Evolutionary conservation across 345 rosid genomes (phyloP).

Genomic region (Pistacia atlantica): DNA sequence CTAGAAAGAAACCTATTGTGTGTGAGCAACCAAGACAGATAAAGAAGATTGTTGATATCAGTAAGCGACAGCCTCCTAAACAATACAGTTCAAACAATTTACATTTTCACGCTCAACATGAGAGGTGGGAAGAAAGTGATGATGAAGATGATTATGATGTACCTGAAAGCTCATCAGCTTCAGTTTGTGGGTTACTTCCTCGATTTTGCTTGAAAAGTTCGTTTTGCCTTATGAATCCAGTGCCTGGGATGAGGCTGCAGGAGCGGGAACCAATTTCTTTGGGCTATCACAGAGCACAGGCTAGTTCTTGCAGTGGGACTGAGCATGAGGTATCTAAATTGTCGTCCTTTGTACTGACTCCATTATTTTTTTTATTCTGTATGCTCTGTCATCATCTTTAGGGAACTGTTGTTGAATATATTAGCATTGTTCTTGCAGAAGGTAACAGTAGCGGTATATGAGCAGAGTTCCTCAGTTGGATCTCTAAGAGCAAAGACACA

Average conservation of each 20-base stretch:
- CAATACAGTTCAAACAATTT: conserved; percentile 32
- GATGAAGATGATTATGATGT: conserved; percentile 48
- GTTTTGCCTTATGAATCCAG: conserved; percentile 58
- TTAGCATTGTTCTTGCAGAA: conserved; percentile 29
- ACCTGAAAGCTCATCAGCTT: conserved; percentile 39
- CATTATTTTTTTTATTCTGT: not conserved
- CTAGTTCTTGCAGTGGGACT: conserved; percentile 29
- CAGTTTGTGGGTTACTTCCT: conserved; percentile 77
- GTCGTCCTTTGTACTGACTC: not conserved
- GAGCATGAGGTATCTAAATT: conserved; percentile 44
- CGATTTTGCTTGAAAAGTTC: conserved; percentile 66
- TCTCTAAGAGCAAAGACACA: conserved; percentile 15
- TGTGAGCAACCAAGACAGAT: conserved; percentile 37
- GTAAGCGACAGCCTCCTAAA: conserved; percentile 24
- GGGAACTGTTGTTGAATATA: not conserved
- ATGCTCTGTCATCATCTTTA: not conserved
- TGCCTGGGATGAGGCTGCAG: conserved; percentile 56
- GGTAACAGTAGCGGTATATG: conserved; percentile 16
- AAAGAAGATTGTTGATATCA: conserved; percentile 26
- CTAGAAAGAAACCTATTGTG: conserved; percentile 48
- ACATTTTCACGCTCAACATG: conserved; percentile 26
- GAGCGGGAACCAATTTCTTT: conserved; percentile 38
- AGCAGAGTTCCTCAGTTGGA: conserved; percentile 16
- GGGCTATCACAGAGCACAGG: conserved; percentile 38
- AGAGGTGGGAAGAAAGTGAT: conserved; percentile 42